Conservation (phyloP, 2,329 filamentous ascomycete genomes). For the Aspergillus fumigatiaffinis region DNA sequence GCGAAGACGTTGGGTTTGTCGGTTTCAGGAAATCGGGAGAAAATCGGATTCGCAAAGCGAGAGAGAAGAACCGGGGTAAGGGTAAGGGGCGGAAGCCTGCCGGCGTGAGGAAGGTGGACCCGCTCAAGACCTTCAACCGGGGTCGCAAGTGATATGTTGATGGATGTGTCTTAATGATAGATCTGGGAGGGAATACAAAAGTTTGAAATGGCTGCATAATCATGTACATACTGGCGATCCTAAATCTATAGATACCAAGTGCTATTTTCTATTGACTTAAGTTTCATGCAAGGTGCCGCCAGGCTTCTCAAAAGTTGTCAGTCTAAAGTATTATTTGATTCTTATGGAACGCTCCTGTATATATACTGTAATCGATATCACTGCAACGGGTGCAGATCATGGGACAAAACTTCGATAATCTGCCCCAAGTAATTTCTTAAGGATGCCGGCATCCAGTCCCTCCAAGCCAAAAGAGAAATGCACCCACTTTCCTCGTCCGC, state of each 20-base stretch:
- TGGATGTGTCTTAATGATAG: background rate
- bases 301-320: background rate
- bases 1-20: slow-evolving; percentile 71
- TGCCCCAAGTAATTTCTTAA: slow-evolving; percentile 15
- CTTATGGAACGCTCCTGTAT: background rate
- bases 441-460: slow-evolving; percentile 14
- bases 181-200: background rate
- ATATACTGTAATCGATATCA: background rate
- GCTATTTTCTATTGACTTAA: background rate
- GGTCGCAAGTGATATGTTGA: slow-evolving; percentile 26
- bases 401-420: slow-evolving; percentile 9
- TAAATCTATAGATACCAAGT: background rate
- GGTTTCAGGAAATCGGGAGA: slow-evolving; percentile 52
- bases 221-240: background rate
- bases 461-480: slow-evolving; percentile 32
- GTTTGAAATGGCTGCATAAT: background rate
- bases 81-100: slow-evolving; percentile 48
- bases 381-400: background rate
- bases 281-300: background rate
- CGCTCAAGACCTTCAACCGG: slow-evolving; percentile 82
- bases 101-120: slow-evolving; percentile 63
- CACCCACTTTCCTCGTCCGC: slow-evolving; percentile 38
- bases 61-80: slow-evolving; percentile 41
- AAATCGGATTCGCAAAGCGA: slow-evolving; percentile 50
- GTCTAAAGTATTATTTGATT: background rate